phyloP scores from a whole-genome alignment of 2,329 filamentous ascomycete genomes.

The Claviceps humidiphila region DNA sequence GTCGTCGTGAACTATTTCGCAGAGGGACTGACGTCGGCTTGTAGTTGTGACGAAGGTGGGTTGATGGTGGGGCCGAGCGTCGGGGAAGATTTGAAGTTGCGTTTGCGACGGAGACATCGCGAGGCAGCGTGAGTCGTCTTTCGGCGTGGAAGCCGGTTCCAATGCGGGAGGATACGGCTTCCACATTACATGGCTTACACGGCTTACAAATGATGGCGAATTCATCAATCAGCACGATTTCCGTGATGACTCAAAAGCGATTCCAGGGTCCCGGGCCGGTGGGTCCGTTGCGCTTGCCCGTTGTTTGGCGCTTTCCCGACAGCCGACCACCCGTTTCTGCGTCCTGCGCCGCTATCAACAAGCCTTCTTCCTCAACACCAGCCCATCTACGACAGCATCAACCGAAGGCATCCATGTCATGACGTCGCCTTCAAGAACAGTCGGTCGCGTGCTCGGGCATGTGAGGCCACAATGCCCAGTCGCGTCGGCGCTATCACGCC shows the following conservation, averaged over 20 bases:
- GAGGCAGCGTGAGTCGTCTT: no score
- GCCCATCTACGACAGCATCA: neutral
- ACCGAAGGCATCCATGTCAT: neutral
- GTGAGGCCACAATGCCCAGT: neutral
- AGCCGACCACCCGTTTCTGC: neutral
- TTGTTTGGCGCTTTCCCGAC: neutral
- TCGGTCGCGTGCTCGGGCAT: constrained; percentile 1
- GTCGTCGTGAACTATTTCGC: neutral
- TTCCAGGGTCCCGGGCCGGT: neutral
- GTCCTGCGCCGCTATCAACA: neutral
- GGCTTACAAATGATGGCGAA: no score
- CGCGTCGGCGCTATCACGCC: neutral
- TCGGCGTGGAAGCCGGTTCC: no score
- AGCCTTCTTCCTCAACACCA: neutral
- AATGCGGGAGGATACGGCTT: no score
- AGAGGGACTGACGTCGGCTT: neutral
- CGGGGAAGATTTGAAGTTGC: no score
- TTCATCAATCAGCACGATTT: no score
- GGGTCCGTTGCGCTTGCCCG: neutral
- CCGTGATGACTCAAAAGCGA: no score
- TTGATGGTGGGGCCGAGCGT: no score
- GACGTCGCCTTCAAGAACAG: neutral
- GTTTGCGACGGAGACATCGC: no score
- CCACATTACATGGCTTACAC: no score
- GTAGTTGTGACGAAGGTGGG: neutral